Percentiles rank a stretch among this genome's conserved stretches.
These are phyloP conservation scores for Magnaporthales sp. DNA, from an alignment of 2,329 filamentous ascomycete genomes.

Conservation along the genomic window DNA sequence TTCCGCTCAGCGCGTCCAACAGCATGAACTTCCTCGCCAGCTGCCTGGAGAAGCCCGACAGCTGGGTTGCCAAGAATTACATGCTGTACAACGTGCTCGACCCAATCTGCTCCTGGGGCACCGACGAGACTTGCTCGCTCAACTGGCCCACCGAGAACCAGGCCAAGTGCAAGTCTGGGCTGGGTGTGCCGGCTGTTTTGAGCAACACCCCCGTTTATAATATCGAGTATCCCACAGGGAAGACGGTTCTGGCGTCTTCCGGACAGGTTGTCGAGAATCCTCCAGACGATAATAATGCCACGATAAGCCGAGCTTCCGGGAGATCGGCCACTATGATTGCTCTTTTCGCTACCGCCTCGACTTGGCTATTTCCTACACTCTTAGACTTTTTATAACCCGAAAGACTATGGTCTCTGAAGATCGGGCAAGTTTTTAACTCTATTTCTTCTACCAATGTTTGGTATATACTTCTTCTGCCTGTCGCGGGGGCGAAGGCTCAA, in stretches of 20 bases:
- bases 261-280: conserved; percentile 15
- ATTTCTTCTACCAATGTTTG: not conserved
- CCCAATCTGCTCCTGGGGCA: conserved; percentile 37
- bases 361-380: not conserved
- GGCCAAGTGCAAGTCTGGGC: conserved; percentile 35
- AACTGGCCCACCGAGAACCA: conserved; percentile 33
- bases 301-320: not conserved
- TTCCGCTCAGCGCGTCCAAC: conserved; percentile 47
- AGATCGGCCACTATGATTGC: not conserved
- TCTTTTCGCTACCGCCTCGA: not conserved
- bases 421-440: not conserved
- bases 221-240: conserved; percentile 41
- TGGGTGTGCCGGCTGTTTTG: conserved; percentile 28
- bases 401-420: not conserved
- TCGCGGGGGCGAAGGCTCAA: not conserved
- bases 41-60: conserved; percentile 32
- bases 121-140: conserved; percentile 38
- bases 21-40: conserved; percentile 44
- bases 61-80: conserved; percentile 44
- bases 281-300: not conserved
- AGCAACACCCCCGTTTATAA: conserved; percentile 36
- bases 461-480: not conserved
- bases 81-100: conserved; percentile 45
- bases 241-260: conserved; percentile 24
- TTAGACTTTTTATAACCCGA: not conserved